Percentiles rank a stretch among this genome's conserved stretches.
These are phyloP conservation scores for Myriosclerotinia curreyana DNA, from an alignment of 2,329 filamentous ascomycete species.

Conservation along the genomic window DNA sequence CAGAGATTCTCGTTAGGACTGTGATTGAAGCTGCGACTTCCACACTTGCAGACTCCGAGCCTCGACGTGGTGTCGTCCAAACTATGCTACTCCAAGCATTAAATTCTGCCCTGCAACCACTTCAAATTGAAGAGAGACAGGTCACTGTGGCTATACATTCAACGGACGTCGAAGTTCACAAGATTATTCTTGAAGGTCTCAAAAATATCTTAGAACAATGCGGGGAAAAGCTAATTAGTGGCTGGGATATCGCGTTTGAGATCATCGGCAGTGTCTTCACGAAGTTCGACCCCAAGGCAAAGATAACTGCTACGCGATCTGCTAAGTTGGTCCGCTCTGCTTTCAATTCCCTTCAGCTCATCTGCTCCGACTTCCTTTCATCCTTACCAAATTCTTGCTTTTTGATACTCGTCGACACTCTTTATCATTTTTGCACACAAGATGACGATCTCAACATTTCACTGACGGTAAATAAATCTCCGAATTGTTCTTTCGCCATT, in stretches of 20 bases:
- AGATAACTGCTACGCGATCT: conserved; percentile 52
- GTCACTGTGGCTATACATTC: conserved; percentile 56
- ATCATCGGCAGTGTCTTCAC: conserved; percentile 82
- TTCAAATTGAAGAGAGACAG: conserved; percentile 54
- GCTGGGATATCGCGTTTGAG: conserved; percentile 83
- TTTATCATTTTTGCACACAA: conserved; percentile 87
- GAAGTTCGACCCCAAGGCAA: conserved; percentile 26
- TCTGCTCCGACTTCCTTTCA: conserved; percentile 90
- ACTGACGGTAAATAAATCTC: conserved; percentile 64
- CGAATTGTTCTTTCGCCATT: conserved; percentile 12
- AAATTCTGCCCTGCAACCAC: conserved; percentile 55
- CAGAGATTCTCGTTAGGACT: conserved; percentile 60
- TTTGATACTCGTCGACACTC: conserved; percentile 75
- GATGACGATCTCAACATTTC: conserved; percentile 93
- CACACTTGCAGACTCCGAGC: conserved; percentile 51
- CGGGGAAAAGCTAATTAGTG: conserved; percentile 76
- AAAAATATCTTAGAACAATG: conserved; percentile 83
- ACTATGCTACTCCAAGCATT: conserved; percentile 67
- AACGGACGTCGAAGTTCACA: conserved; percentile 76
- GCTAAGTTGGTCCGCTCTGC: conserved; percentile 77
- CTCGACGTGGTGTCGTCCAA: conserved; percentile 61
- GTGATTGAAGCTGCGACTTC: conserved; percentile 56
- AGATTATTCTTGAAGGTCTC: conserved; percentile 72
- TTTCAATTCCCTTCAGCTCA: conserved; percentile 84
- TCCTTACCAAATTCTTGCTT: conserved; percentile 70